phyloP scores from a whole-genome alignment of 371 early-diverging fungal genomes.

The Pancytospora philotis region DNA sequence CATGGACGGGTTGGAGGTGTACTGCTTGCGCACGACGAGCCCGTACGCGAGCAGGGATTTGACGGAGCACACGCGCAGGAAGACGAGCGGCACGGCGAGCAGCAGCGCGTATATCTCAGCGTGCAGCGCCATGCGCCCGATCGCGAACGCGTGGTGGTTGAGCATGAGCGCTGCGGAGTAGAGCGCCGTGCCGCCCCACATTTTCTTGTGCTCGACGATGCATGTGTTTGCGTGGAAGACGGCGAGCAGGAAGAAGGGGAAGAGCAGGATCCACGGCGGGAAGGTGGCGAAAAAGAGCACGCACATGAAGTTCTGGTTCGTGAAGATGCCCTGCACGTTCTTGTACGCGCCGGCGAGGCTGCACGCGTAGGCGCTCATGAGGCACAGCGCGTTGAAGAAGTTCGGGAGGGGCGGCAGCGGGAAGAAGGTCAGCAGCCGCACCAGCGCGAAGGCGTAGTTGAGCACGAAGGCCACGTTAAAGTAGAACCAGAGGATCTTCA shows the following conservation, averaged over 20 bases:
- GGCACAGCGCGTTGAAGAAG: slow-evolving; percentile 18
- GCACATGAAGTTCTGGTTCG: slow-evolving; percentile 28
- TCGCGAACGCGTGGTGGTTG: background rate
- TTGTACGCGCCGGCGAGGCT: background rate
- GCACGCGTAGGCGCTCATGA: slow-evolving; percentile 20
- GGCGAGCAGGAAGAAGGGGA: slow-evolving; percentile 52
- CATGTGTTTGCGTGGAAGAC: slow-evolving; percentile 33
- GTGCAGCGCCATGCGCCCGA: background rate
- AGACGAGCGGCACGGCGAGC: background rate
- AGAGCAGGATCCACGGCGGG: slow-evolving; percentile 33
- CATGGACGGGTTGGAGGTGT: slow-evolving; percentile 48
- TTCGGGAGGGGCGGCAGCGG: slow-evolving; percentile 22
- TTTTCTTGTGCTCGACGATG: slow-evolving; percentile 35
- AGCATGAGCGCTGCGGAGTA: background rate
- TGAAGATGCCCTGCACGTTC: background rate
- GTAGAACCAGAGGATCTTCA: slow-evolving; percentile 16
- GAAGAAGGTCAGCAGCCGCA: background rate
- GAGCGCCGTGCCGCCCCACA: slow-evolving; percentile 18
- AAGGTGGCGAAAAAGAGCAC: slow-evolving; percentile 33
- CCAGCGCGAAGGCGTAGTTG: slow-evolving; percentile 19
- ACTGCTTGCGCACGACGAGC: slow-evolving; percentile 51
- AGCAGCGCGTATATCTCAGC: background rate
- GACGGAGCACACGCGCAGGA: slow-evolving; percentile 21
- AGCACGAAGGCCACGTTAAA: slow-evolving; percentile 17
- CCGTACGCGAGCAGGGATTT: slow-evolving; percentile 30